A percentile compares a stretch with the other conserved stretches of the same genome.
Conservation (phyloP, 2,329 filamentous ascomycete species). For the Alternaria incomplexa region DNA sequence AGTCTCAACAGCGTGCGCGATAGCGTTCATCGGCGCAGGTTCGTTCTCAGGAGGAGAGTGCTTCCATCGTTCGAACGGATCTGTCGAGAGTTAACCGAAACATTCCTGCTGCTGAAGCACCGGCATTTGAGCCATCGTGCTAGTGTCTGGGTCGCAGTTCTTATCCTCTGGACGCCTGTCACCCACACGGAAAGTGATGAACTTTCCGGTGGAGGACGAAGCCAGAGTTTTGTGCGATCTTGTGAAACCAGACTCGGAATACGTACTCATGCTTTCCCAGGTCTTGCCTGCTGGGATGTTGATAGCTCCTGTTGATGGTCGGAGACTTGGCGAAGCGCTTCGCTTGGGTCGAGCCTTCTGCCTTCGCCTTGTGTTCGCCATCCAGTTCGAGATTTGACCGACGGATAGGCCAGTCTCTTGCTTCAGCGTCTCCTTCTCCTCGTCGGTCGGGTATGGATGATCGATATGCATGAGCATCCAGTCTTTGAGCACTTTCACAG, state of each 20-base stretch:
- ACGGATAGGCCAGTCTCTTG: slow-evolving; percentile 79
- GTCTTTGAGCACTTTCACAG: slow-evolving; percentile 79
- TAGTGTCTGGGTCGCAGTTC: neutral
- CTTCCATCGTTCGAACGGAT: slow-evolving; percentile 72
- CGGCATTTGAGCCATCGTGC: slow-evolving; percentile 9
- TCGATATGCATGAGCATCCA: slow-evolving; percentile 82
- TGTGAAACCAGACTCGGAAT: slow-evolving; percentile 20
- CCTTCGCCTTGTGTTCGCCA: slow-evolving; percentile 84
- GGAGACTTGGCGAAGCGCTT: slow-evolving; percentile 72
- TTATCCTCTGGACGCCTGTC: slow-evolving; percentile 1
- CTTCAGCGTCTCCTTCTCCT: slow-evolving; percentile 82
- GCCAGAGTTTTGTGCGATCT: slow-evolving; percentile 25
- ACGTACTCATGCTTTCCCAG: slow-evolving; percentile 51
- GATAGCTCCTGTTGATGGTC: slow-evolving; percentile 68
- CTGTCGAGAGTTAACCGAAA: slow-evolving; percentile 56
- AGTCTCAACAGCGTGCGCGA: slow-evolving; percentile 64
- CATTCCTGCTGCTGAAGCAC: slow-evolving; percentile 26
- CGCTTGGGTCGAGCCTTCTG: slow-evolving; percentile 76
- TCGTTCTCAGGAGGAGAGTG: slow-evolving; percentile 73
- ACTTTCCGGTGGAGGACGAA: slow-evolving; percentile 22
- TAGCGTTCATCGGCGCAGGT: slow-evolving; percentile 68
- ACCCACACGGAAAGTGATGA: slow-evolving; percentile 29
- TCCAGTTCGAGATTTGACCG: slow-evolving; percentile 88
- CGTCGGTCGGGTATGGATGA: slow-evolving; percentile 87
- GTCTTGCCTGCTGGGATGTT: slow-evolving; percentile 74